Conservation (phyloP, 2,329 filamentous ascomycete genomes). For the Colletotrichum sp. region DNA sequence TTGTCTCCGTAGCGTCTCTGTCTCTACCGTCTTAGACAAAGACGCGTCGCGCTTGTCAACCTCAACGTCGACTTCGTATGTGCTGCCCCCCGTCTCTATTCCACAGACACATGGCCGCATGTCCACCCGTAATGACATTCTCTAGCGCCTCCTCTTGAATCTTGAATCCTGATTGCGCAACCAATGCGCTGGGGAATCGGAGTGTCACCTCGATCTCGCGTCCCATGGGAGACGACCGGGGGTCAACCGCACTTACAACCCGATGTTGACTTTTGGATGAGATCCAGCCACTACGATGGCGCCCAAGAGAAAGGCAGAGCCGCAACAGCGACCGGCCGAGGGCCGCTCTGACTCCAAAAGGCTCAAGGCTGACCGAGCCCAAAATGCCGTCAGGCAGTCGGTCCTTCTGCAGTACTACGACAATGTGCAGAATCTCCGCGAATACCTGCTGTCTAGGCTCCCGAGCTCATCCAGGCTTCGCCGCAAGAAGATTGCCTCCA, state of each 20-base stretch:
- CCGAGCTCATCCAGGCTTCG: conserved; percentile 70
- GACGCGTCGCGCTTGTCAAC: conserved; percentile 4
- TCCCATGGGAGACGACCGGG: neutral
- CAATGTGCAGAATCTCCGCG: conserved; percentile 68
- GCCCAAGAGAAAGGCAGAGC: conserved; percentile 4
- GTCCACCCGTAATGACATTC: neutral
- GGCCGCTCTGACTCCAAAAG: neutral
- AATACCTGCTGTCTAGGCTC: conserved; percentile 71
- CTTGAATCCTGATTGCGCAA: neutral
- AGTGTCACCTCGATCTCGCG: neutral
- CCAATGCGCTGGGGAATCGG: neutral
- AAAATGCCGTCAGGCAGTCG: conserved; percentile 9
- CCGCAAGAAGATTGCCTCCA: conserved; percentile 57
- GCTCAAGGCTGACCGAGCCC: neutral
- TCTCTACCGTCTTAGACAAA: neutral
- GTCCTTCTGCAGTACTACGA: conserved; percentile 52
- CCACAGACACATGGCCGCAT: neutral
- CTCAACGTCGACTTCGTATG: neutral
- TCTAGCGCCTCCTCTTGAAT: neutral
- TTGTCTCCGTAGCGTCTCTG: neutral
- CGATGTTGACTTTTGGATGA: neutral
- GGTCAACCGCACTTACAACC: neutral
- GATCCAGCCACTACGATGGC: neutral
- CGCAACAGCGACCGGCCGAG: neutral
- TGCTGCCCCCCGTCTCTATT: neutral